Percentiles rank a stretch among this genome's conserved stretches.
Evolutionary conservation across 179 eudicot genomes (phyloP).

Genomic region (Drosera spatulata): DNA sequence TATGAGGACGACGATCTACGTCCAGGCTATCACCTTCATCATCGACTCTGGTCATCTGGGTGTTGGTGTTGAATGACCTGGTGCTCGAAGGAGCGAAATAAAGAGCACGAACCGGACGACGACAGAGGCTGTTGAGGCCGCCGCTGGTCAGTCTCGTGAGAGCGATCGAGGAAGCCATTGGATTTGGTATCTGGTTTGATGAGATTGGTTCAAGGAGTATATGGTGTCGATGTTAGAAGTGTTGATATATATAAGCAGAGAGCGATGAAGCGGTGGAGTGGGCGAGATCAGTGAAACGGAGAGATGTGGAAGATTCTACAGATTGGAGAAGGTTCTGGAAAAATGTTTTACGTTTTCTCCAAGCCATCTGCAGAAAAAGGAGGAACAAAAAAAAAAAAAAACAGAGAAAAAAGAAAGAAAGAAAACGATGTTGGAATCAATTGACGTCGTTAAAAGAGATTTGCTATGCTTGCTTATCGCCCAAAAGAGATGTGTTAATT

Average conservation of each 20-base stretch:
- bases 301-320: not conserved
- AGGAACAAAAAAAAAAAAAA: too few relatives aligned
- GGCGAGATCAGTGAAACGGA: not conserved
- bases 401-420: too few relatives aligned
- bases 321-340: not conserved
- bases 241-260: not conserved
- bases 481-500: too few relatives aligned
- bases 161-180: conserved; percentile 42
- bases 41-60: conserved; percentile 34
- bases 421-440: too few relatives aligned
- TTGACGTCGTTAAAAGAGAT: too few relatives aligned
- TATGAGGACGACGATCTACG: conserved; percentile 23
- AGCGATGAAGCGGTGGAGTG: not conserved
- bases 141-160: conserved; percentile 26
- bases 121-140: conserved; percentile 14
- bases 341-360: too few relatives aligned
- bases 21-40: conserved; percentile 10
- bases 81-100: conserved; percentile 15
- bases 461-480: too few relatives aligned
- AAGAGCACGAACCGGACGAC: conserved; percentile 27
- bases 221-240: not conserved
- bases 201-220: not conserved
- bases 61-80: conserved; percentile 36
- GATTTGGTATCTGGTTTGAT: not conserved
- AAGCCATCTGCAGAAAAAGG: too few relatives aligned